Percentiles rank a stretch among this genome's conserved stretches.
Conservation (phyloP, 495 filamentous ascomycete species). For the Daldinia childiae region DNA sequence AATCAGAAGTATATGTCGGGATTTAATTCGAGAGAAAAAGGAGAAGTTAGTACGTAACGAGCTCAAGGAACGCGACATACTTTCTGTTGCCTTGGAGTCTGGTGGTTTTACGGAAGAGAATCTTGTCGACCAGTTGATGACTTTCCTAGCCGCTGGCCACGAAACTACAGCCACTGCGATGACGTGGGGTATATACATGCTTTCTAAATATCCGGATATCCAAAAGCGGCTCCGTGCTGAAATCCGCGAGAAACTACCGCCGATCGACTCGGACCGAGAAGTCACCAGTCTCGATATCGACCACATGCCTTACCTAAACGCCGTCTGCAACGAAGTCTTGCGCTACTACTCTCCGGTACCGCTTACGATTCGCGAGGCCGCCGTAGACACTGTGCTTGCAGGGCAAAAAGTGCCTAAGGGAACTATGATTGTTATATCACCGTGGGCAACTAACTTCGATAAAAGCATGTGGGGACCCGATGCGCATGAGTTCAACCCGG, state of each 20-base stretch:
- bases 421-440: conserved; percentile 62
- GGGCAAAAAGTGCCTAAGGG: conserved; percentile 64
- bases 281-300: conserved; percentile 64
- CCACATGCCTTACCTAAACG: conserved; percentile 64
- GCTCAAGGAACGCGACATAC: conserved; percentile 72
- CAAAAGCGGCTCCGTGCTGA: conserved; percentile 63
- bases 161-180: conserved; percentile 71
- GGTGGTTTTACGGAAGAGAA: conserved; percentile 82
- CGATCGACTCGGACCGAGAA: conserved; percentile 52
- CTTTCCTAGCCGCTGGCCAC: conserved; percentile 91
- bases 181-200: conserved; percentile 65
- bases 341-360: conserved; percentile 60
- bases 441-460: conserved; percentile 69
- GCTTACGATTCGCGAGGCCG: conserved; percentile 70
- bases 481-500: conserved; percentile 66
- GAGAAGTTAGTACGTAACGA: conserved; percentile 65
- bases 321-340: conserved; percentile 59
- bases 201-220: conserved; percentile 58
- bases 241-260: conserved; percentile 69
- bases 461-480: conserved; percentile 66
- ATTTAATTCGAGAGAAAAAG: conserved; percentile 75
- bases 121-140: conserved; percentile 92
- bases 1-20: conserved; percentile 70
- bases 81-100: conserved; percentile 81
- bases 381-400: conserved; percentile 70